Conservation (phyloP, 2,329 filamentous ascomycete species). For the Penicillium palitans region DNA sequence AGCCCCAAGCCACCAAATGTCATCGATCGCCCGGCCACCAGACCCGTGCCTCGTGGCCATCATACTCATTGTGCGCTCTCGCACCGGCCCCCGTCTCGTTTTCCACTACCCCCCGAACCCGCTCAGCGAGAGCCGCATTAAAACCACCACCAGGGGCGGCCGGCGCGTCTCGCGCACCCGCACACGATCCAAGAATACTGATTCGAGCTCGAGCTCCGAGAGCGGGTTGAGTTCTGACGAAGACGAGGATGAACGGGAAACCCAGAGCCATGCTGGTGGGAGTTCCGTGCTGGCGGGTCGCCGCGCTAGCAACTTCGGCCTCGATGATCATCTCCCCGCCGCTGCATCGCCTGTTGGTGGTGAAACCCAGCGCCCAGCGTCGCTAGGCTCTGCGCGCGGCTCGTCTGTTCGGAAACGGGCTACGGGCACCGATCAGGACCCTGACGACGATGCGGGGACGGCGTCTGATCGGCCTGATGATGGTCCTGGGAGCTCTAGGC, state of each 20-base stretch:
- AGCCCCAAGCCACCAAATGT: constrained; percentile 38
- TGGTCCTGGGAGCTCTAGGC: constrained; percentile 25
- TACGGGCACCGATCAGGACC: constrained; percentile 34
- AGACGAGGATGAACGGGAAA: constrained; percentile 37
- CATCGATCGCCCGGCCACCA: constrained; percentile 49
- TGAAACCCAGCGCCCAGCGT: constrained; percentile 36
- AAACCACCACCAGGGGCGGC: constrained; percentile 35
- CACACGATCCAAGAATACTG: constrained; percentile 35
- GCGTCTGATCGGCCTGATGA: constrained; percentile 34
- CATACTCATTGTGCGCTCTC: constrained; percentile 71
- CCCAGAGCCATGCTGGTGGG: constrained; percentile 23
- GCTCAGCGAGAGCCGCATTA: constrained; percentile 41
- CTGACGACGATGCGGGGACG: constrained; percentile 34
- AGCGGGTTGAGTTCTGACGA: constrained; percentile 43
- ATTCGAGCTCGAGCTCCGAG: constrained; percentile 43
- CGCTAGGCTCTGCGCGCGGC: constrained; percentile 35
- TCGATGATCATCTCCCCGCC: constrained; percentile 32
- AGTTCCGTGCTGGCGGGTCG: constrained; percentile 27
- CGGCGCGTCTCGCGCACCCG: constrained; percentile 38
- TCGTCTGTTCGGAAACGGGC: constrained; percentile 32
- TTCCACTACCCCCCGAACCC: constrained; percentile 78
- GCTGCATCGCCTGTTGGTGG: constrained; percentile 30
- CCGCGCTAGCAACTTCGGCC: constrained; percentile 36
- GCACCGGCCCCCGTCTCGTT: constrained; percentile 77
- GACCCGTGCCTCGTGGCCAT: constrained; percentile 66